Conservation (phyloP, 1,139 yeast species). For the Suhomyces panamericanus region DNA sequence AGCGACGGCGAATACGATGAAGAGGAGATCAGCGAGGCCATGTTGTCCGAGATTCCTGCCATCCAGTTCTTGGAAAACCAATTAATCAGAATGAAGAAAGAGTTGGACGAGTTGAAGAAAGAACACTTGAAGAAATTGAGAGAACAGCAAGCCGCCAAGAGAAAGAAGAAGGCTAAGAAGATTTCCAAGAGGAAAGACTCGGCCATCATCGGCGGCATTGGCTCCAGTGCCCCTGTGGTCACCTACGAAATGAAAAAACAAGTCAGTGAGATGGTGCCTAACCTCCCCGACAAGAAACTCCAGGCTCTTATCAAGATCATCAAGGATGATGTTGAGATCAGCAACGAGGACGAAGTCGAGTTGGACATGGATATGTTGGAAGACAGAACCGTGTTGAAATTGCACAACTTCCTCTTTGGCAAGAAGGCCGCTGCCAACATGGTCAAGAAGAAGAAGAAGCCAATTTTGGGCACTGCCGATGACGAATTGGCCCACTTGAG, state of each 20-base stretch:
- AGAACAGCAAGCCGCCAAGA: conserved; percentile 44
- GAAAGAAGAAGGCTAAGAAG: conserved; percentile 48
- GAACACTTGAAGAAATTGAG: conserved; percentile 60
- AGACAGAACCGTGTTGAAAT: conserved; percentile 75
- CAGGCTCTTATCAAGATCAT: conserved; percentile 84
- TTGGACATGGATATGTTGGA: conserved; percentile 93
- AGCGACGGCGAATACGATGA: conserved; percentile 46
- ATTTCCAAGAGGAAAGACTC: conserved; percentile 20
- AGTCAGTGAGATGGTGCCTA: conserved; percentile 81
- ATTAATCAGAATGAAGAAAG: conserved; percentile 79
- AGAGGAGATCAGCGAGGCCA: conserved; percentile 70
- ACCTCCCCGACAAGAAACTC: conserved; percentile 75
- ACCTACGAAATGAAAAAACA: conserved; percentile 97
- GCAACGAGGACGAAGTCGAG: conserved; percentile 84
- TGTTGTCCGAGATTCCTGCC: conserved; percentile 77
- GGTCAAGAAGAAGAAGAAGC: conserved; percentile 48
- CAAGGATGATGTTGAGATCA: conserved; percentile 78
- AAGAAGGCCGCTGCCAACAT: conserved; percentile 45
- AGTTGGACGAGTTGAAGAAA: conserved; percentile 77
- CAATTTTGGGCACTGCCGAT: conserved; percentile 60
- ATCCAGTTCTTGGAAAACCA: conserved; percentile 87
- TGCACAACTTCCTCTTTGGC: conserved; percentile 77
- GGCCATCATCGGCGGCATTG: conserved; percentile 16
- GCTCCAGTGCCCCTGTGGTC: conserved; percentile 44
- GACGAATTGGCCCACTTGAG: conserved; percentile 83